A percentile compares a stretch with the other conserved stretches of the same genome.
These are phyloP conservation scores for Hygrophila difformis DNA, from an alignment of 257 asterid species.

Conservation along the genomic window DNA sequence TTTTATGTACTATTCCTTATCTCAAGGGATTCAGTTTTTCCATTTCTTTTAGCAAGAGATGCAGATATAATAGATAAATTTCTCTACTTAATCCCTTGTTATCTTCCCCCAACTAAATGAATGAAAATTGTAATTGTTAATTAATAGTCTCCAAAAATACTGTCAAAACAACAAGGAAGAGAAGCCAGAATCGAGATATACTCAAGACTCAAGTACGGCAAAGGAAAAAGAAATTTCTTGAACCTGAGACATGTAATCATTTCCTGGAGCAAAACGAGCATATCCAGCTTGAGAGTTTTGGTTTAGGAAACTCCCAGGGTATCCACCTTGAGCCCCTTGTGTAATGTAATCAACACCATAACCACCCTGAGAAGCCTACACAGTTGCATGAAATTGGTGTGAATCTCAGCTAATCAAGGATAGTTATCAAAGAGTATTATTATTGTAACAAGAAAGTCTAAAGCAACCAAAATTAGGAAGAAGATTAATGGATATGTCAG, in stretches of 20 bases:
- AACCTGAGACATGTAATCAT: constrained; percentile 98
- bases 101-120: too few species aligned
- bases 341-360: constrained; percentile 69
- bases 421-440: not conserved
- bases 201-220: not conserved
- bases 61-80: too few species aligned
- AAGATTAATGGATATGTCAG: not conserved
- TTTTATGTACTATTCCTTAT: too few species aligned
- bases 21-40: too few species aligned
- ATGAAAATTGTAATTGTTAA: too few species aligned
- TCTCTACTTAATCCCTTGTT: too few species aligned
- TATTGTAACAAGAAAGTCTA: constrained; percentile 1
- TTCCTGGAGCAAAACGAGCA: constrained; percentile 79
- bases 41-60: too few species aligned
- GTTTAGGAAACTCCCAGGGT: constrained; percentile 72
- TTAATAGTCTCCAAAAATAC: too few species aligned
- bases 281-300: constrained; percentile 91
- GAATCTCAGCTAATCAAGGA: constrained; percentile 9
- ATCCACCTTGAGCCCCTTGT: constrained; percentile 90
- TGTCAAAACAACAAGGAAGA: not conserved
- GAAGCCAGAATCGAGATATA: constrained; percentile 5
- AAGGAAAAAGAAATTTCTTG: constrained; percentile 15
- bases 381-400: constrained; percentile 8
- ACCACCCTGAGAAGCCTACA: constrained; percentile 89
- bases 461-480: not conserved